A percentile compares a stretch with the other conserved stretches of the same genome.
Evolutionary conservation across 768 basidiomycete species (phyloP).

Genomic region (Butyriboletus loyo): DNA sequence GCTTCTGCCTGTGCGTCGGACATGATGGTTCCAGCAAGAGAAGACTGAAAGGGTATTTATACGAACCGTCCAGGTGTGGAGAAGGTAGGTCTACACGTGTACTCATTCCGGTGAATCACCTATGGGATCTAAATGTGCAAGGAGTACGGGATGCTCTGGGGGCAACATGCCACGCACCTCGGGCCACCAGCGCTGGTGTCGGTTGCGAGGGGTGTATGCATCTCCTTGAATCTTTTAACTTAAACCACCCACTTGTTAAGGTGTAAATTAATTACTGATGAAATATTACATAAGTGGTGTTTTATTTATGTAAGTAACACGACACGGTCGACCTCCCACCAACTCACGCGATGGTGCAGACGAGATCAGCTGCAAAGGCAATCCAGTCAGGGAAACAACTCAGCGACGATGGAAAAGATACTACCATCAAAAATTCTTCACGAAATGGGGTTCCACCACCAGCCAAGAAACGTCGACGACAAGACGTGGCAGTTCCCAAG

Average conservation of each 20-base stretch:
- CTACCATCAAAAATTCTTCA: background rate
- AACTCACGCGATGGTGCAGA: too few species aligned
- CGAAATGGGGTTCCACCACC: background rate
- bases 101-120: background rate
- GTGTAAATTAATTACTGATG: too few species aligned
- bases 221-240: too few species aligned
- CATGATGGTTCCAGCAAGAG: conserved; percentile 12
- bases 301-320: too few species aligned
- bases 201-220: too few species aligned
- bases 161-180: too few species aligned
- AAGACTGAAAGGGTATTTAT: conserved; percentile 2
- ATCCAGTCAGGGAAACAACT: too few species aligned
- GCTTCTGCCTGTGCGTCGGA: conserved; percentile 13
- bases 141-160: too few species aligned
- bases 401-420: background rate
- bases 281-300: too few species aligned
- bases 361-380: background rate
- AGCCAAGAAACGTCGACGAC: background rate
- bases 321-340: too few species aligned
- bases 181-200: too few species aligned
- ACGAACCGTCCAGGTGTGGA: background rate
- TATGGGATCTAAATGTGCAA: background rate
- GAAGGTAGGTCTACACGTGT: background rate
- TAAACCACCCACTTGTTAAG: too few species aligned
- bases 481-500: background rate